Evolutionary conservation across 176 grass and related monocot species (phyloP).

Genomic region (Zea mays): DNA sequence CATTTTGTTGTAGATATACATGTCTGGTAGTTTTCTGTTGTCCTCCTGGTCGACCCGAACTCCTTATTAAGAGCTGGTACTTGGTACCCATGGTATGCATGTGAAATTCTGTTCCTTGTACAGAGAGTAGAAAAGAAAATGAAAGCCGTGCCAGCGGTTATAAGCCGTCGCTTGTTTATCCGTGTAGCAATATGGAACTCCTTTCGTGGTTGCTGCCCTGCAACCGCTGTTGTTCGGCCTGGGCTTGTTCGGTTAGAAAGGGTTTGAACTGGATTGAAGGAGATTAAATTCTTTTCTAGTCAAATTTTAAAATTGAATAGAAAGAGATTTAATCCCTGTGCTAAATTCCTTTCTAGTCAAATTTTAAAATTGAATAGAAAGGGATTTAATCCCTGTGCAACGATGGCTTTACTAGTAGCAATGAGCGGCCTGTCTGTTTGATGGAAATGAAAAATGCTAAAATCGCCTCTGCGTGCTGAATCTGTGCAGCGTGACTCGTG

Average conservation of each 20-base stretch:
- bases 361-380: too few species aligned
- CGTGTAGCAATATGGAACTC: neutral
- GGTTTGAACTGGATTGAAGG: too few species aligned
- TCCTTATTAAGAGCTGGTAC: constrained; percentile 12
- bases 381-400: too few species aligned
- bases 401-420: too few species aligned
- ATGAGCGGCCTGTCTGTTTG: neutral
- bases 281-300: too few species aligned
- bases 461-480: neutral
- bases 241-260: too few species aligned
- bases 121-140: neutral
- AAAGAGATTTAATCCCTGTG: too few species aligned
- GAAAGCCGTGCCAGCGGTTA: neutral
- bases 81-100: constrained; percentile 2
- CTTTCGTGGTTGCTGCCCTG: neutral
- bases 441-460: neutral
- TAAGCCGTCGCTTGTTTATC: neutral
- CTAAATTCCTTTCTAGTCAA: too few species aligned
- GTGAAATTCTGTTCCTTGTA: neutral
- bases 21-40: neutral
- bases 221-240: neutral
- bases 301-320: too few species aligned
- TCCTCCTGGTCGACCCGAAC: neutral
- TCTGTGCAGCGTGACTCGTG: neutral
- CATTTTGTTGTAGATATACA: constrained; percentile 39